Evolutionary conservation across 1,284 basidiomycete genomes (phyloP).

Genomic region (Clitocybe nebularis): DNA sequence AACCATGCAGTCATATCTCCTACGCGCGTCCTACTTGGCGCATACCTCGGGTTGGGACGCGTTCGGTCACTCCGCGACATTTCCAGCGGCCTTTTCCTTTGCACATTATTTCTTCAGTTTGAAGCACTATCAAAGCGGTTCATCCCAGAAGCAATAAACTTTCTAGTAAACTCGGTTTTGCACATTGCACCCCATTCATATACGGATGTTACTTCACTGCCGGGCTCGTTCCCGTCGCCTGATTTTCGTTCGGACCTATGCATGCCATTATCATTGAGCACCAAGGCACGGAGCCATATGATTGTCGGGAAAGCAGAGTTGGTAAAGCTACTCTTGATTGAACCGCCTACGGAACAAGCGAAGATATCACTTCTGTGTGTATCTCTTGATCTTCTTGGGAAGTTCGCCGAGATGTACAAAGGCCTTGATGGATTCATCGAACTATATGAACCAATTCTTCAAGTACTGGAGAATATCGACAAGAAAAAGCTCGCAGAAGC

Average conservation of each 20-base stretch:
- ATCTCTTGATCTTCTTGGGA: constrained; percentile 58
- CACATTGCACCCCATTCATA: constrained; percentile 70
- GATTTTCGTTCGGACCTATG: constrained; percentile 58
- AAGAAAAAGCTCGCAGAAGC: constrained; percentile 42
- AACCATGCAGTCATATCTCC: constrained; percentile 89
- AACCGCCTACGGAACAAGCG: constrained; percentile 47
- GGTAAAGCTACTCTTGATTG: constrained; percentile 32
- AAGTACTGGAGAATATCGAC: constrained; percentile 56
- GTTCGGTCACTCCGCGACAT: constrained; percentile 76
- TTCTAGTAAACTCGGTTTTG: constrained; percentile 67
- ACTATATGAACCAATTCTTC: constrained; percentile 66
- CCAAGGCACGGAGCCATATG: constrained; percentile 37
- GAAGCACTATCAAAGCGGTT: constrained; percentile 84
- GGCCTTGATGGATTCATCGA: constrained; percentile 81
- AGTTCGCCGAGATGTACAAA: constrained; percentile 75
- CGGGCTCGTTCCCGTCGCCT: constrained; percentile 68
- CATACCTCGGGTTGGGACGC: constrained; percentile 85
- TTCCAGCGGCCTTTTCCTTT: constrained; percentile 85
- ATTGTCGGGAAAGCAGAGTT: constrained; percentile 46
- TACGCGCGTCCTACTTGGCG: constrained; percentile 83
- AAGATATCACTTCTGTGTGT: constrained; percentile 67
- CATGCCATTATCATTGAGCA: constrained; percentile 34
- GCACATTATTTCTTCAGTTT: constrained; percentile 79
- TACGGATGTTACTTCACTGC: constrained; percentile 43
- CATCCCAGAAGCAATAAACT: constrained; percentile 89